These are phyloP conservation scores for Calonectria naviculata DNA, from an alignment of 2,329 filamentous ascomycete species.

Conservation along the genomic window DNA sequence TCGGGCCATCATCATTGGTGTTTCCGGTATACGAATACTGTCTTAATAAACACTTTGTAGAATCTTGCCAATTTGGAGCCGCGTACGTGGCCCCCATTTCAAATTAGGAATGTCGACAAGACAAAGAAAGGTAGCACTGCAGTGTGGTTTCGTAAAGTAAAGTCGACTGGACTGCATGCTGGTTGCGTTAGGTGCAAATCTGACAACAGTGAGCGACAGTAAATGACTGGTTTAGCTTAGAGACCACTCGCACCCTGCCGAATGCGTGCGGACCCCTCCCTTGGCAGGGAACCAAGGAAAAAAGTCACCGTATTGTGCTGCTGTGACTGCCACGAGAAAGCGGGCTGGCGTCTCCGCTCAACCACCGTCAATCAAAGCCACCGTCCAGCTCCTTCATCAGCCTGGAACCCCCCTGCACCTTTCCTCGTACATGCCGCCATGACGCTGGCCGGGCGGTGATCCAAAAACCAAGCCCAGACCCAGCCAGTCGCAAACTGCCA, in stretches of 20 bases:
- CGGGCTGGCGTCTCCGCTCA: slow-evolving; percentile 25
- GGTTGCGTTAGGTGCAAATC: slow-evolving; percentile 13
- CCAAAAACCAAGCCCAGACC: slow-evolving; percentile 38
- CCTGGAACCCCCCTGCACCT: slow-evolving; percentile 35
- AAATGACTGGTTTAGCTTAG: slow-evolving; percentile 8
- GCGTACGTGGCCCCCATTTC: slow-evolving; percentile 13
- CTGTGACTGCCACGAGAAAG: slow-evolving; percentile 7
- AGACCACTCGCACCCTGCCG: slow-evolving; percentile 9
- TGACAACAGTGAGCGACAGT: background rate
- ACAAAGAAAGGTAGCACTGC: slow-evolving; percentile 7
- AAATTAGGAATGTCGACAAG: slow-evolving; percentile 3
- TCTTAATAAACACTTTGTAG: background rate
- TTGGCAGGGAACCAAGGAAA: slow-evolving; percentile 12
- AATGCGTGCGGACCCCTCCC: slow-evolving; percentile 17
- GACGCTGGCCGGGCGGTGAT: slow-evolving; percentile 36
- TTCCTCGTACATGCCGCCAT: slow-evolving; percentile 37
- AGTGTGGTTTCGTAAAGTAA: slow-evolving; percentile 12
- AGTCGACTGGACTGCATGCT: background rate
- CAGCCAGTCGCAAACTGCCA: slow-evolving; percentile 34
- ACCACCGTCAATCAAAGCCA: slow-evolving; percentile 42
- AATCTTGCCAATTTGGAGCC: background rate
- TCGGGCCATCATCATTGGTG: slow-evolving; percentile 24
- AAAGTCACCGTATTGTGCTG: slow-evolving; percentile 21
- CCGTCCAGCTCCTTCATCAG: slow-evolving; percentile 40
- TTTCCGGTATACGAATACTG: slow-evolving; percentile 27